These are phyloP conservation scores for Plicaturopsis crispa DNA, from an alignment of 768 basidiomycete genomes.

Conservation along the genomic window DNA sequence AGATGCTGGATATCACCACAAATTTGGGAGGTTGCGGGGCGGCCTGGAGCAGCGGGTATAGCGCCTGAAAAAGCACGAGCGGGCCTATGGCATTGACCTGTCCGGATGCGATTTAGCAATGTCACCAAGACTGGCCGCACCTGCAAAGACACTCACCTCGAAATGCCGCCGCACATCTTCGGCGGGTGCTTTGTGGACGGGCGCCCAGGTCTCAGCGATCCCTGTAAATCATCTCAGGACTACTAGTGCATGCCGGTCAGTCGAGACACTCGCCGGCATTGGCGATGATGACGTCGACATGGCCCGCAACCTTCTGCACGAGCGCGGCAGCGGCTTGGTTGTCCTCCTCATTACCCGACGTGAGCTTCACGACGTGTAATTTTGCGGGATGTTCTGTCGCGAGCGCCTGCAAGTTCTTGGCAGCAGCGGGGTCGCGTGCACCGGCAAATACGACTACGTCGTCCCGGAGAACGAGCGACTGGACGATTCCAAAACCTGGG, in stretches of 20 bases:
- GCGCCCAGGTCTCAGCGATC: neutral
- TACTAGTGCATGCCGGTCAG: neutral
- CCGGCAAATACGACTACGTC: constrained; percentile 3
- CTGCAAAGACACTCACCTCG: too few relatives aligned
- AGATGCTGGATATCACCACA: neutral
- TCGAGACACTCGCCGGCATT: neutral
- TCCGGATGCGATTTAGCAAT: too few relatives aligned
- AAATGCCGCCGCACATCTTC: too few relatives aligned
- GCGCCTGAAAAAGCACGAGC: neutral
- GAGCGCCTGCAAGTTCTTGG: constrained; percentile 1
- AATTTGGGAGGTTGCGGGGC: neutral
- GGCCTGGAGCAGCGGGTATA: neutral
- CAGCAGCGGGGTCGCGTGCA: constrained; percentile 1
- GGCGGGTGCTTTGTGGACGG: constrained; percentile 1
- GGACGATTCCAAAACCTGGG: neutral
- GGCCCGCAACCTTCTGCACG: neutral
- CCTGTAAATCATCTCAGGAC: neutral
- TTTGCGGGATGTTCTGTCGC: constrained; percentile 1
- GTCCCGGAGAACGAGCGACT: neutral
- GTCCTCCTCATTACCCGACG: neutral
- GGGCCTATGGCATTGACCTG: constrained; percentile 1
- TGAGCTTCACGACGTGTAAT: constrained; percentile 1
- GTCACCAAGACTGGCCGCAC: too few relatives aligned
- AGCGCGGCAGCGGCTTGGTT: neutral
- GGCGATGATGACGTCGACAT: constrained; percentile 1